A percentile compares a stretch with the other conserved stretches of the same genome.
phyloP scores from a whole-genome alignment of 2,329 filamentous ascomycete genomes.

The Chaetomium sp. region DNA sequence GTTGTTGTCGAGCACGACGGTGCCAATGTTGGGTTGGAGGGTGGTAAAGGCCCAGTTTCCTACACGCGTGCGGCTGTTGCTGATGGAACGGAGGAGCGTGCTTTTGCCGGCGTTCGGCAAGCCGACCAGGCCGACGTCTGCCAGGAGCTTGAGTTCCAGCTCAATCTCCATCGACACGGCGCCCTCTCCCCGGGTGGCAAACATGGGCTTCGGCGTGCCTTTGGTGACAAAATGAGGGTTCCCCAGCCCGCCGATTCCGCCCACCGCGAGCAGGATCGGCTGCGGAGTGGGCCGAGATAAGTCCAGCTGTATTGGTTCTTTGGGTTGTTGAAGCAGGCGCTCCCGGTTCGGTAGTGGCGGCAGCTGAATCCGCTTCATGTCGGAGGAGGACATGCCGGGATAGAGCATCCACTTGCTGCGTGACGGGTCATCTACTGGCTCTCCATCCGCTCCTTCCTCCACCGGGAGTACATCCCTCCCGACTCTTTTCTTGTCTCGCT shows the following conservation, averaged over 20 bases:
- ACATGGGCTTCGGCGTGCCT: conserved; percentile 74
- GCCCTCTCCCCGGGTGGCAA: conserved; percentile 82
- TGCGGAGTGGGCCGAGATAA: conserved; percentile 75
- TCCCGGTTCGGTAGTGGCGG: conserved; percentile 56
- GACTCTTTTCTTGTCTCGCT: conserved; percentile 17
- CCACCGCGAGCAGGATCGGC: conserved; percentile 83
- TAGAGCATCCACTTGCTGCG: conserved; percentile 84
- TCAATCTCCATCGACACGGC: conserved; percentile 79
- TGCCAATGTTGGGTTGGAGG: conserved; percentile 91
- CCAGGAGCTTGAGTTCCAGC: conserved; percentile 90
- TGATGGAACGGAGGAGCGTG: conserved; percentile 84
- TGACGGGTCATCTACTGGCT: conserved; percentile 48
- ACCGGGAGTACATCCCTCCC: conserved; percentile 13
- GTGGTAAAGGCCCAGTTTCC: conserved; percentile 98
- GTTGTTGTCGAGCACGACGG: conserved; percentile 87
- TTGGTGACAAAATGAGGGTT: conserved; percentile 91
- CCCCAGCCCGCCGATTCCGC: conserved; percentile 85
- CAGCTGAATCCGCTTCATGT: conserved; percentile 59
- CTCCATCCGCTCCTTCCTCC: conserved; percentile 45
- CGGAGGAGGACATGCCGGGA: conserved; percentile 71
- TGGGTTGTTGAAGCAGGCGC: conserved; percentile 66
- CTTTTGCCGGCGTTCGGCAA: conserved; percentile 96
- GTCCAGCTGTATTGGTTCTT: conserved; percentile 72
- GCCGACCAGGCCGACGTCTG: conserved; percentile 91
- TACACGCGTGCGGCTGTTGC: conserved; percentile 83